Base-by-base conservation (phyloP, 371 early-diverging fungal species). In the Actinomortierella ambigua region DNA sequence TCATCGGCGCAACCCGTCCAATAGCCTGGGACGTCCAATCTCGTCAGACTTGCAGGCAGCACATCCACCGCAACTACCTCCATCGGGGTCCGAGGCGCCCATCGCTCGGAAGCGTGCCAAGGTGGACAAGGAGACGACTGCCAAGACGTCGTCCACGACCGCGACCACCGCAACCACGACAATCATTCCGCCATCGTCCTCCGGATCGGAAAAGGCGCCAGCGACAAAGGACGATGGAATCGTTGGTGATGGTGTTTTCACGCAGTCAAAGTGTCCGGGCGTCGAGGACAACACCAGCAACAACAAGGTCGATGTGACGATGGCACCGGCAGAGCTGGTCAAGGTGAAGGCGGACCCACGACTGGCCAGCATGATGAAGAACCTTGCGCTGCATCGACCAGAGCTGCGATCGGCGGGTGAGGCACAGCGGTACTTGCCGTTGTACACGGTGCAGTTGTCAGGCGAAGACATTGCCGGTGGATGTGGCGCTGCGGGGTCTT, bases 381-480 rank as follows among this genome's bases (percentile, higher is more conserved):
- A 34, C 15, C 23, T 34, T 1, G 59, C 63, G 43, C 42, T 24
- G 8, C 59, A 47, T 24, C 28, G 44, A 0, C 70, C 70, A 8
- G 34, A 61, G 26, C 22, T 56, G 41, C 53, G 70, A 24, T 57
- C 61, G 22, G 47, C 58, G 7, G 53, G 61, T 29, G 70, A 78
- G 22, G 85, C 85, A 3, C 81, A 81, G 40, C 81, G 85, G 9
- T 90, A 81, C 60, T 57, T 86, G 44, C 89, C 88, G 7, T 75
- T 90, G 43, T 90, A 89, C 63, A 88, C 90, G 15, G 85, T 88
- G 23, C 90, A 88, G 54, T 70, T 87, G 22, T 50, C 58, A 9
- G 49, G 28, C 62, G 62, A 34, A 50, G 73, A 43, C 47, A 54
- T 18, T 57, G 34, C 39, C 3, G 52, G 55, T 18, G 48, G 22